Conservation (phyloP, 768 basidiomycete genomes). For the Trametes meyenii region DNA sequence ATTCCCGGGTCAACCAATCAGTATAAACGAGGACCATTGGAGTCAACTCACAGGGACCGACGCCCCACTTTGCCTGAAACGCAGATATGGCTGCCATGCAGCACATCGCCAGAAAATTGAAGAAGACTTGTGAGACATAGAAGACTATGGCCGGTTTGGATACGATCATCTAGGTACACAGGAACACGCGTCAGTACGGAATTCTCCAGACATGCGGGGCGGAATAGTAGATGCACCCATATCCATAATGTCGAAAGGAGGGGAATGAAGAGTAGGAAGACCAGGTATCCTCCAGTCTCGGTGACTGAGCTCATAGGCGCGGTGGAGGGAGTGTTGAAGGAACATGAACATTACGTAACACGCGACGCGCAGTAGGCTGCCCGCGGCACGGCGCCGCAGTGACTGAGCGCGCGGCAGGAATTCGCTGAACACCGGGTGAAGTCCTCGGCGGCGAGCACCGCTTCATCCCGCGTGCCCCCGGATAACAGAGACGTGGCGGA, state of each 20-base stretch:
- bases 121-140: constrained; percentile 81
- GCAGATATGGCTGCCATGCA: constrained; percentile 88
- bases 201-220: constrained; percentile 13
- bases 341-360: constrained; percentile 55
- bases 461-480: neutral
- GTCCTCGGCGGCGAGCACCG: neutral
- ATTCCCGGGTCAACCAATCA: constrained; percentile 1
- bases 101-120: constrained; percentile 90
- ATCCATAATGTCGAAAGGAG: constrained; percentile 66
- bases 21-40: neutral
- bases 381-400: neutral
- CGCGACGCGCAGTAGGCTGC: constrained; percentile 7
- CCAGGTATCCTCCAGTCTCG: constrained; percentile 50
- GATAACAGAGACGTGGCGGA: constrained; percentile 12
- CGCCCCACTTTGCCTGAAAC: constrained; percentile 83
- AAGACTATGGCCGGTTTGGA: constrained; percentile 81
- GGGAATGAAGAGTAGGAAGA: constrained; percentile 69
- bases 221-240: constrained; percentile 51
- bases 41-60: constrained; percentile 79
- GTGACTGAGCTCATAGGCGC: constrained; percentile 28
- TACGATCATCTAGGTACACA: constrained; percentile 72
- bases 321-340: constrained; percentile 31
- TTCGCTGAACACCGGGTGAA: neutral
- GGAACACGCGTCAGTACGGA: constrained; percentile 25
- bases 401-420: constrained; percentile 13